phyloP scores from a whole-genome alignment of 2,329 filamentous ascomycete species.

The Metarhizium robertsii region DNA sequence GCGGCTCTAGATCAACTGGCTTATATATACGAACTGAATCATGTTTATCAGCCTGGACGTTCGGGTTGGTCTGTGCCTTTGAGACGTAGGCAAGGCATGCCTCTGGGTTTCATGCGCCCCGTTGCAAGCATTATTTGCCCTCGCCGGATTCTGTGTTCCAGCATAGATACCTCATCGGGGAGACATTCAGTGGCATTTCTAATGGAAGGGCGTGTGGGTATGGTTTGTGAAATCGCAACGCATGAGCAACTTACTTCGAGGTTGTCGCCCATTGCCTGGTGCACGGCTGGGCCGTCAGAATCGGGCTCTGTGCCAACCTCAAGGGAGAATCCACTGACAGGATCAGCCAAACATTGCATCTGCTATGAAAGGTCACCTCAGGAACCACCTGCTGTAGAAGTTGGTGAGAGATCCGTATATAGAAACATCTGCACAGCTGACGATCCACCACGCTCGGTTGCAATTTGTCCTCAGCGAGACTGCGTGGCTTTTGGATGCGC shows the following conservation, averaged over 20 bases:
- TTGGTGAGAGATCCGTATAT: conserved; percentile 20
- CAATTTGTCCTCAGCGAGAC: conserved; percentile 54
- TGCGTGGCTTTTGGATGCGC: conserved; percentile 58
- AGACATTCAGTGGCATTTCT: conserved; percentile 48
- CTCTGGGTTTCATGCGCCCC: conserved; percentile 25
- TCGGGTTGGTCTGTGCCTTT: conserved; percentile 17
- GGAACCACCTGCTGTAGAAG: conserved; percentile 20
- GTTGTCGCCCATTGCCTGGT: not conserved
- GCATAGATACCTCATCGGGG: conserved; percentile 51
- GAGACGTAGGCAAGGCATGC: conserved; percentile 13
- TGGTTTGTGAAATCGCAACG: conserved; percentile 45
- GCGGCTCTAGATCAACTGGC: conserved; percentile 44
- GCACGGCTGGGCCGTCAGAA: conserved; percentile 2
- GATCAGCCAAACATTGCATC: conserved; percentile 9
- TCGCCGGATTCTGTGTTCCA: conserved; percentile 45
- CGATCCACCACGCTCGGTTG: conserved; percentile 55
- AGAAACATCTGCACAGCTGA: conserved; percentile 48
- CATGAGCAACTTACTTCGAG: conserved; percentile 8
- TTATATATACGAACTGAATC: conserved; percentile 41
- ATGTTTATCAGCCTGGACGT: conserved; percentile 21
- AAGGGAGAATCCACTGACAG: not conserved
- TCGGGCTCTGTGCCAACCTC: conserved; percentile 2
- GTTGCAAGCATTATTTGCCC: conserved; percentile 48
- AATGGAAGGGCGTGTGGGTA: conserved; percentile 48
- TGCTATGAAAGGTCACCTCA: conserved; percentile 14